These are phyloP conservation scores for Medicago lupulina DNA, from an alignment of 306 rosid genomes.

Conservation along the genomic window DNA sequence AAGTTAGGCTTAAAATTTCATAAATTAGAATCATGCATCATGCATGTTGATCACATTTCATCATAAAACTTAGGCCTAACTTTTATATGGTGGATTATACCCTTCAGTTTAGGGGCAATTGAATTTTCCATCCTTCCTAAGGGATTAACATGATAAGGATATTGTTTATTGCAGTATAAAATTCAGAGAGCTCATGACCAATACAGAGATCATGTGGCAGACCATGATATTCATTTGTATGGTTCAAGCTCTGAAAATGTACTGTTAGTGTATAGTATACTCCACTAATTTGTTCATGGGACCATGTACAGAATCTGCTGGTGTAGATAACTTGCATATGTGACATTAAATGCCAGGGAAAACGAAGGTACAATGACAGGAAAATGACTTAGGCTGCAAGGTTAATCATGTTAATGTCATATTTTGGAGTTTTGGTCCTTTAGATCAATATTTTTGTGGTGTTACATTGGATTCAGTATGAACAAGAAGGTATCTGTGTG, in stretches of 20 bases:
- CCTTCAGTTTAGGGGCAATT: background rate
- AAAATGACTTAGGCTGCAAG: constrained; percentile 43
- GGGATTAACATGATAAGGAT: constrained; percentile 17
- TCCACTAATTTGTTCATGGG: constrained; percentile 38
- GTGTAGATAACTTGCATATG: constrained; percentile 11
- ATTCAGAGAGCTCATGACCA: constrained; percentile 9
- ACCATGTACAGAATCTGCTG: constrained; percentile 28
- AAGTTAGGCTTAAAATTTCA: constrained; percentile 46
- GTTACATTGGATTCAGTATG: background rate
- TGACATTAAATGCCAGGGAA: constrained; percentile 18
- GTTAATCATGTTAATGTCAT: constrained; percentile 28
- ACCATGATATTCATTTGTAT: constrained; percentile 23
- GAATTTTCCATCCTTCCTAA: constrained; percentile 4
- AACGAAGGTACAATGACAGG: constrained; percentile 15
- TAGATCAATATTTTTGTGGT: background rate
- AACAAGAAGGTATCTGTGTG: background rate
- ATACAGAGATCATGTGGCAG: constrained; percentile 9
- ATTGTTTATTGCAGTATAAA: background rate
- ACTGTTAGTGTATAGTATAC: background rate
- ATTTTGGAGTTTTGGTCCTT: background rate
- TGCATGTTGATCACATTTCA: constrained; percentile 15
- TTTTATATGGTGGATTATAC: background rate
- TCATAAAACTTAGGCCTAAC: constrained; percentile 19
- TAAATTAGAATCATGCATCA: constrained; percentile 42
- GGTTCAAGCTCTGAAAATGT: constrained; percentile 8